Evolutionary conservation across 805 yeast genomes (phyloP).

Genomic region (Suhomyces pyralidae): DNA sequence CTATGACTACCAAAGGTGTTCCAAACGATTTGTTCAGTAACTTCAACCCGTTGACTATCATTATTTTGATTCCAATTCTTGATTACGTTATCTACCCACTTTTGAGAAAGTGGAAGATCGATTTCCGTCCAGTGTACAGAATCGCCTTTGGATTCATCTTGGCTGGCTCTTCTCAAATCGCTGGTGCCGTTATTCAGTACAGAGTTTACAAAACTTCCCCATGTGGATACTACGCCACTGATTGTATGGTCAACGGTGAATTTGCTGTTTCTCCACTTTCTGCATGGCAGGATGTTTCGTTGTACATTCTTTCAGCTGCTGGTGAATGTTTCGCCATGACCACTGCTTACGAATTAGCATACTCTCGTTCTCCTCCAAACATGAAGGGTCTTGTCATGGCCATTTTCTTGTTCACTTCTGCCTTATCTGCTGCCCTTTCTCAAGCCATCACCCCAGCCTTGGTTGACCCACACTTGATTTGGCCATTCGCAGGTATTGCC

Average conservation of each 20-base stretch:
- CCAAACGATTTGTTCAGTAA: constrained; percentile 56
- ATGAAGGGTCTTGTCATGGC: constrained; percentile 54
- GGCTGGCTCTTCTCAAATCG: constrained; percentile 46
- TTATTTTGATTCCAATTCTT: constrained; percentile 49
- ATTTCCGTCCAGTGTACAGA: constrained; percentile 42
- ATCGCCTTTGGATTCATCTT: constrained; percentile 47
- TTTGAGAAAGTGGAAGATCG: constrained; percentile 40
- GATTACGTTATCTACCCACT: constrained; percentile 48
- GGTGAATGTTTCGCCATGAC: constrained; percentile 53
- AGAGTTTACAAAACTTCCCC: constrained; percentile 48
- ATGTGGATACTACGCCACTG: constrained; percentile 47
- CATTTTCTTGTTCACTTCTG: constrained; percentile 40
- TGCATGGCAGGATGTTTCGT: constrained; percentile 28
- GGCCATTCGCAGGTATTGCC: constrained; percentile 42
- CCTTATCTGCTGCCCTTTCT: constrained; percentile 47
- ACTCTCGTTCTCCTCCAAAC: constrained; percentile 48
- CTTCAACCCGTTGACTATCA: constrained; percentile 54
- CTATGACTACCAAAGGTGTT: constrained; percentile 50
- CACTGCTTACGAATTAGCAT: constrained; percentile 54
- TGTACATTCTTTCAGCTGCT: constrained; percentile 44
- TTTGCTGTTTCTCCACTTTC: constrained; percentile 25
- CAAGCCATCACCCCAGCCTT: constrained; percentile 41
- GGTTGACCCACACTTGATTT: constrained; percentile 40
- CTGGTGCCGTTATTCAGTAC: constrained; percentile 51
- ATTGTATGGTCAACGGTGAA: constrained; percentile 17